Evolutionary conservation across 75 land plant genomes (phyloP), one percentile per base, ranked within the genome.

Genomic region (Chamaecyparis obtusa): DNA sequence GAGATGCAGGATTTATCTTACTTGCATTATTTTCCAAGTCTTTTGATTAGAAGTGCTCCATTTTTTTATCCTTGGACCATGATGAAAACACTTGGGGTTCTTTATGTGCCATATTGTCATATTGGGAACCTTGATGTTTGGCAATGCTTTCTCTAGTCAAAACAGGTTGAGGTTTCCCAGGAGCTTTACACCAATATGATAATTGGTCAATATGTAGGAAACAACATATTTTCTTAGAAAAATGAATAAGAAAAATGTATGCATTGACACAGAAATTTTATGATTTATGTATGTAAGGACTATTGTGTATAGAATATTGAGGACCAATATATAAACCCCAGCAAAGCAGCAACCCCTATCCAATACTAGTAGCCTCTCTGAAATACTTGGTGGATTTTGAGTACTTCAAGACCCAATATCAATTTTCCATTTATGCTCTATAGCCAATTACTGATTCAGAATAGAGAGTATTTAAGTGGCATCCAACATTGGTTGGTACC

Each of bases 291-390:
- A 95, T 82, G 88, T 90, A 83, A 97, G 93, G 11, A 93, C 89
- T 19, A 97, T 37, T 13, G 99, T 97, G 88, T 92, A 97, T 55
- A 95, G 88, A 14, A 93, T 48, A 87, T 97, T 97, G 89, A 97
- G 95, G 67, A 95, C 81, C 27, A 95, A n/a, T n/a, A 41, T 33
- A 83, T 87, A 86, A 93, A 96, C 35, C 95, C 97, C 2, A 92
- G 16, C 27, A 97, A 91, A 21, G 94, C 97, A 19, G 88, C 99
- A 1, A 84, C 88, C 10, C 95, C 98, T 76, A 96, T 91, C 98
- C 98, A 96, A 82, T 87, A 96, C 98, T 95, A 95, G 83, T 92
- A 90, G 6, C 39, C 88, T 24, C 90, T 39, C 8, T 85, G 32
- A 60, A 85, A 90, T 41, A 94, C 85, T 33, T 90, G 90, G 44